A percentile compares a stretch with the other conserved stretches of the same genome.
Evolutionary conservation across 176 grass and related monocot species (phyloP).

Genomic region (Pharus latifolius): DNA sequence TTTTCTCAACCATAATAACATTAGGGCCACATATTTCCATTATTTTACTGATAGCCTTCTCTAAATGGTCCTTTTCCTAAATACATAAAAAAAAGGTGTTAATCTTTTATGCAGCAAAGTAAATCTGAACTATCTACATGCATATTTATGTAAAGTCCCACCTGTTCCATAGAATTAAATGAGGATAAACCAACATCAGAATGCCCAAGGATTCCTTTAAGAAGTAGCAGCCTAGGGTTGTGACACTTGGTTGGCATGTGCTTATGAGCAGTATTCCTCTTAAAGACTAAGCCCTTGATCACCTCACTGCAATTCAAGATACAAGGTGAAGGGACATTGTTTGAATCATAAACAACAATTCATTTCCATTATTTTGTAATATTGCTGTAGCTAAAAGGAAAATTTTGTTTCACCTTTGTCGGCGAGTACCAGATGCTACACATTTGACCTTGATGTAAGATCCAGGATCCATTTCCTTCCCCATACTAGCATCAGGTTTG

Average conservation of each 20-base stretch:
- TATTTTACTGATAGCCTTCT: conserved; percentile 58
- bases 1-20: conserved; percentile 88
- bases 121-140: not conserved
- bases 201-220: conserved; percentile 72
- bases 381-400: not conserved
- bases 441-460: conserved; percentile 98
- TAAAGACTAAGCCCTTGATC: conserved; percentile 90
- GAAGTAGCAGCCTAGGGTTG: conserved; percentile 83
- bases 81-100: conserved; percentile 13
- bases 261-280: conserved; percentile 95
- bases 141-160: conserved; percentile 12
- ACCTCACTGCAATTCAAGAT: conserved; percentile 63
- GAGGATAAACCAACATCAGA: conserved; percentile 76
- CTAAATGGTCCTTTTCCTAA: conserved; percentile 61
- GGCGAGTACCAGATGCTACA: conserved; percentile 57
- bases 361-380: not conserved
- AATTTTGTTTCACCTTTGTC: conserved; percentile 58
- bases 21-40: conserved; percentile 68
- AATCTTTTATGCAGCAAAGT: not conserved
- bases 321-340: conserved; percentile 5
- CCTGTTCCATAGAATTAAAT: conserved; percentile 81
- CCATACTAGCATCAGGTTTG: conserved; percentile 73
- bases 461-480: conserved; percentile 95
- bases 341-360: conserved; percentile 13
- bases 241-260: conserved; percentile 73